Evolutionary conservation across 1,139 yeast species (phyloP), one percentile per base, ranked within the genome.

Genomic region (Yamadazyma taylorii): DNA sequence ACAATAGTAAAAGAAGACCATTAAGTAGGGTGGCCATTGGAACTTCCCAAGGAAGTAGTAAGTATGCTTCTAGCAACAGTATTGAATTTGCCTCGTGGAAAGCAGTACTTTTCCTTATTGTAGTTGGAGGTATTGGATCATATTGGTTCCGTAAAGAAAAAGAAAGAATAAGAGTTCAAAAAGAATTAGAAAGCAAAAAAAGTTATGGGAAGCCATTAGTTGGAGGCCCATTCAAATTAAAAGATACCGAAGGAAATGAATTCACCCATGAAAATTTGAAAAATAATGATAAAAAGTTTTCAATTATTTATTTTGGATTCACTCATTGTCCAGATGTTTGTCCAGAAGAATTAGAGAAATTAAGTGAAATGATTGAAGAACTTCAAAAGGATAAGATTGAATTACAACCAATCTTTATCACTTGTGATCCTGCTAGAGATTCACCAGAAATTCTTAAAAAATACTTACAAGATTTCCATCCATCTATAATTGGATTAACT

Each of bases 241-340:
- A 75, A 4, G 96, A 89, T 55, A 75, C 78, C 28, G 65, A 89
- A 35, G 89, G 90, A 28, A 65, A 82, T 17, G 63, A 61, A 14
- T 92, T 90, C 58, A 86, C 97, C 1, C 79, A 88, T 22, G 70
- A 85, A 41, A 78, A 90, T 52, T 69, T 92, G 55, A 66, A 76
- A 46, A 52, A 54, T 21, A 60, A 65, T 39, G 45, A 61, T 3
- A 66, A 64, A 46, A 81, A 78, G 58, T 92, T 87, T 60, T 78
- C 89, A 10, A 69, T 92, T 37, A 60, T 92, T 13, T 92, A 92
- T 62, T 92, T 92, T 63, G 98, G 98, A 0, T 92, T 92, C 67
- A 85, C 96, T 4, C 90, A 89, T 63, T 92, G 98, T 64, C 98
- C 98, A 6, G 98, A 92, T 61, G 89, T 92, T 36, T 92, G 98